Percentiles rank a stretch among this genome's conserved stretches.
phyloP scores from a whole-genome alignment of 2,329 filamentous ascomycete species.

The Parafenestella ontariensis region DNA sequence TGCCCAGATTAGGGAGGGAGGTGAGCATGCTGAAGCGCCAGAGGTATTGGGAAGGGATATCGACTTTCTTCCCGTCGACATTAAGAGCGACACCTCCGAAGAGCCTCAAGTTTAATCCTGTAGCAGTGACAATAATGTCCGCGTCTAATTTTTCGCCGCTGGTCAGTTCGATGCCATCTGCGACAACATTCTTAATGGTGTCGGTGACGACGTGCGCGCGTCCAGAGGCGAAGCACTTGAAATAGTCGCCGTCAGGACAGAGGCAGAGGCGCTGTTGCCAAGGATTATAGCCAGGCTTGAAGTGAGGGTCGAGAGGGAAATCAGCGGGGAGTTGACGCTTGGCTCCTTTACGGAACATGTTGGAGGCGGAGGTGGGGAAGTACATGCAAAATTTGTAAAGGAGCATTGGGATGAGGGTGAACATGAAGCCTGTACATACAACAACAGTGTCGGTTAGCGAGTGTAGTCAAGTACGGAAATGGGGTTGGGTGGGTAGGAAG shows the following conservation, averaged over 20 bases:
- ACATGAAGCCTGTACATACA: conserved; percentile 51
- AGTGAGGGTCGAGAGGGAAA: conserved; percentile 52
- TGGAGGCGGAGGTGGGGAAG: conserved; percentile 61
- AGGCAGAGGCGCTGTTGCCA: conserved; percentile 80
- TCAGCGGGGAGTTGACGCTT: conserved; percentile 59
- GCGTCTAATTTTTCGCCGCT: conserved; percentile 59
- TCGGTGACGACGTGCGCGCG: conserved; percentile 63
- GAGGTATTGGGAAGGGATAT: conserved; percentile 59
- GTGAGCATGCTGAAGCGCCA: conserved; percentile 70
- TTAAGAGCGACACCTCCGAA: conserved; percentile 60
- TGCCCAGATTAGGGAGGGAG: conserved; percentile 66
- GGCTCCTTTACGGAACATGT: conserved; percentile 56
- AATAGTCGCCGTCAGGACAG: conserved; percentile 68
- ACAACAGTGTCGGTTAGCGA: background rate
- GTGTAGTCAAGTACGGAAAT: no score
- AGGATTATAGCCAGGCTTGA: conserved; percentile 57
- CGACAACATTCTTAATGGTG: conserved; percentile 59
- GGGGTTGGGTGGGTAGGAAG: background rate
- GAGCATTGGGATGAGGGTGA: conserved; percentile 57
- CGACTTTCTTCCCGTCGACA: conserved; percentile 59
- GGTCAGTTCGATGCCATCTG: conserved; percentile 57
- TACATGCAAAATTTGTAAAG: conserved; percentile 60
- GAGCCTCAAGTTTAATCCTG: conserved; percentile 65
- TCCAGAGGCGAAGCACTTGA: conserved; percentile 58
- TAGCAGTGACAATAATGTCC: conserved; percentile 71